A percentile compares a stretch with the other conserved stretches of the same genome.
Evolutionary conservation across 129 eudicot species (phyloP).

Genomic region (Saussurea involucrata): DNA sequence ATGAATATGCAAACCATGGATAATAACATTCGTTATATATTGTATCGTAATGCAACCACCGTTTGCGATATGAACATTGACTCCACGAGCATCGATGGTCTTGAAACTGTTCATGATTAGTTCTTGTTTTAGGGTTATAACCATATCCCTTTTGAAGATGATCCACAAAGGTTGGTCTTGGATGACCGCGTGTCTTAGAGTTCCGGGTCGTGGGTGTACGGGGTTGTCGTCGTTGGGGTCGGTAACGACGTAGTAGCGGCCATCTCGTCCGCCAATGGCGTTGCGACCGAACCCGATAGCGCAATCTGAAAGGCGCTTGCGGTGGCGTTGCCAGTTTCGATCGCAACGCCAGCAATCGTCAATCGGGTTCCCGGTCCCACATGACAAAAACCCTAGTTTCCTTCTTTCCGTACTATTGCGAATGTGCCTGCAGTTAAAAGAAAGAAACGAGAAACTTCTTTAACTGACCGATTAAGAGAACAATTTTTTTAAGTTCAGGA

Average conservation of each 20-base stretch:
- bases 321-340: conserved; percentile 59
- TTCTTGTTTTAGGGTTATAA: conserved; percentile 74
- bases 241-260: conserved; percentile 70
- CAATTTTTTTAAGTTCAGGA: too few relatives aligned
- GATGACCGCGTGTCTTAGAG: conserved; percentile 78
- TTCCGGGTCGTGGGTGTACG: conserved; percentile 80
- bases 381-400: conserved; percentile 74
- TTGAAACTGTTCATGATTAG: conserved; percentile 91
- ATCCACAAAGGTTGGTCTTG: conserved; percentile 91
- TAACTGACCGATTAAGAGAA: not conserved
- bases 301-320: conserved; percentile 74
- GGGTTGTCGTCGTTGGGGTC: conserved; percentile 71
- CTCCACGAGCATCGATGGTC: conserved; percentile 87
- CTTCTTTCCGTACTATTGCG: conserved; percentile 72
- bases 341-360: conserved; percentile 96
- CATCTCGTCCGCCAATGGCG: conserved; percentile 89
- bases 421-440: conserved; percentile 46
- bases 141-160: conserved; percentile 81
- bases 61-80: conserved; percentile 68
- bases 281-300: conserved; percentile 93
- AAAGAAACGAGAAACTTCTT: not conserved
- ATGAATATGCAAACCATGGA: conserved; percentile 82
- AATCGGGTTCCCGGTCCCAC: conserved; percentile 85
- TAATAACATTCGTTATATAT: conserved; percentile 63
- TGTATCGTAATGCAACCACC: conserved; percentile 86